Percentiles rank a stretch among this genome's conserved stretches.
Evolutionary conservation across 805 yeast species (phyloP).

Genomic region (Kodamaea jinghongensis): DNA sequence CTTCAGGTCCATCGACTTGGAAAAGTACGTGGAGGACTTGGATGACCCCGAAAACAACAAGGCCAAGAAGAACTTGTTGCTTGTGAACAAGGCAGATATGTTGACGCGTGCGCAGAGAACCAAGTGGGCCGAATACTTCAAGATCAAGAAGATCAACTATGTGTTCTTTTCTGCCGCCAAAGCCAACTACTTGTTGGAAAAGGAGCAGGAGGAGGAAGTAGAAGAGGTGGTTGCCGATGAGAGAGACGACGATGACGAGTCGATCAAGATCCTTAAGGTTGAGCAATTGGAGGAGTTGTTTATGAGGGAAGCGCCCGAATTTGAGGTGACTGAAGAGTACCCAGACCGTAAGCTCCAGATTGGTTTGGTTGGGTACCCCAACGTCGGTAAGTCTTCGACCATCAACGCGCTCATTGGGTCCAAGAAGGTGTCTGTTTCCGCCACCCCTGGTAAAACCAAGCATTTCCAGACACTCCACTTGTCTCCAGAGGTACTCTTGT

Average conservation of each 20-base stretch:
- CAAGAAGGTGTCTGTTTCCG: slow-evolving; percentile 95
- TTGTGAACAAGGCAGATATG: slow-evolving; percentile 93
- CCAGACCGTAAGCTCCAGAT: slow-evolving; percentile 69
- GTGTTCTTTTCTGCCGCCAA: slow-evolving; percentile 91
- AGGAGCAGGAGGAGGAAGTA: slow-evolving; percentile 45
- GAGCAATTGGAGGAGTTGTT: slow-evolving; percentile 84
- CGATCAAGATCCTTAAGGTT: slow-evolving; percentile 69
- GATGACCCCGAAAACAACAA: slow-evolving; percentile 46
- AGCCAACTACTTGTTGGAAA: slow-evolving; percentile 73
- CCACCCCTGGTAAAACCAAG: slow-evolving; percentile 98
- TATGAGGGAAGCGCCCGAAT: slow-evolving; percentile 70
- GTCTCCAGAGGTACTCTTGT: slow-evolving; percentile 76
- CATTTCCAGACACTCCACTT: slow-evolving; percentile 95
- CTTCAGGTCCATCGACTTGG: slow-evolving; percentile 87
- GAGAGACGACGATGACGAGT: slow-evolving; percentile 25
- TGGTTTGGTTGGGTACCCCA: slow-evolving; percentile 97
- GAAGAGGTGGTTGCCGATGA: slow-evolving; percentile 23
- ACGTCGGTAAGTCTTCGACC: slow-evolving; percentile 93
- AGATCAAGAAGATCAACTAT: slow-evolving; percentile 63
- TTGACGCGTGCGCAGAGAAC: slow-evolving; percentile 73
- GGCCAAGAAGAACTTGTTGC: slow-evolving; percentile 70
- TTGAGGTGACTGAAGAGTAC: slow-evolving; percentile 53
- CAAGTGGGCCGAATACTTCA: slow-evolving; percentile 85
- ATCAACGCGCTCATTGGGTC: slow-evolving; percentile 95
- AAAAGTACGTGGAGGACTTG: slow-evolving; percentile 73